Conservation (phyloP, 1,139 yeast species). For the Suhomyces bolitotheri region DNA sequence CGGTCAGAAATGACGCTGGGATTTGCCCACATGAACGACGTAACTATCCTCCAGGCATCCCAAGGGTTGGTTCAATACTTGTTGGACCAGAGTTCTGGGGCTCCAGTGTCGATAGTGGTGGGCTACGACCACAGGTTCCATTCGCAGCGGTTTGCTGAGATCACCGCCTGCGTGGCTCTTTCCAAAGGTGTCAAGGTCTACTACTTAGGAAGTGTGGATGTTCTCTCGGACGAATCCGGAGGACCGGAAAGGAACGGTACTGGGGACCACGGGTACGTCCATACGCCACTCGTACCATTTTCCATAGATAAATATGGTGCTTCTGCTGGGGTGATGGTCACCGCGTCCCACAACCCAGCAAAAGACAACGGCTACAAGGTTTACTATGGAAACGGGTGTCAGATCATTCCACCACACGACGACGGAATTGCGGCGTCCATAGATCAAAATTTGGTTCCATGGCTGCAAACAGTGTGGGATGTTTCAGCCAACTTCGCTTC, state of each 20-base stretch:
- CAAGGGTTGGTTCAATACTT: conserved; percentile 82
- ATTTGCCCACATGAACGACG: conserved; percentile 82
- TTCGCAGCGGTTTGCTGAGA: conserved; percentile 75
- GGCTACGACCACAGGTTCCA: conserved; percentile 92
- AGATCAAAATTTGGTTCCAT: conserved; percentile 59
- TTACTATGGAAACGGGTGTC: conserved; percentile 91
- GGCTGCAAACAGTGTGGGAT: conserved; percentile 53
- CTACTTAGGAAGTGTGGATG: conserved; percentile 48
- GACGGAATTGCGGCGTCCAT: conserved; percentile 66
- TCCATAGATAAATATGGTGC: conserved; percentile 66
- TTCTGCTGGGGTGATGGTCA: conserved; percentile 88
- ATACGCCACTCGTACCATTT: conserved; percentile 93
- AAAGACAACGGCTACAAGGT: conserved; percentile 94
- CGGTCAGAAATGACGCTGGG: conserved; percentile 90
- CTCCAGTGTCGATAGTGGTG: conserved; percentile 55
- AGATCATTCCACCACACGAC: conserved; percentile 92
- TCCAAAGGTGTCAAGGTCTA: conserved; percentile 69
- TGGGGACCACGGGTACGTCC: conserved; percentile 47
- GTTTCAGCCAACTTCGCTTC: conserved; percentile 33
- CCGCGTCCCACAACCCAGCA: conserved; percentile 94
- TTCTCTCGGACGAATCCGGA: conserved; percentile 33
- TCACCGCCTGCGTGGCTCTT: conserved; percentile 75
- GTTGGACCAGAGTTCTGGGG: conserved; percentile 16
- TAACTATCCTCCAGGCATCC: conserved; percentile 87
- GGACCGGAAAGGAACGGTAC: conserved; percentile 10